phyloP scores from a whole-genome alignment of 169 alveolate genomes.

The Babesia caballi region DNA sequence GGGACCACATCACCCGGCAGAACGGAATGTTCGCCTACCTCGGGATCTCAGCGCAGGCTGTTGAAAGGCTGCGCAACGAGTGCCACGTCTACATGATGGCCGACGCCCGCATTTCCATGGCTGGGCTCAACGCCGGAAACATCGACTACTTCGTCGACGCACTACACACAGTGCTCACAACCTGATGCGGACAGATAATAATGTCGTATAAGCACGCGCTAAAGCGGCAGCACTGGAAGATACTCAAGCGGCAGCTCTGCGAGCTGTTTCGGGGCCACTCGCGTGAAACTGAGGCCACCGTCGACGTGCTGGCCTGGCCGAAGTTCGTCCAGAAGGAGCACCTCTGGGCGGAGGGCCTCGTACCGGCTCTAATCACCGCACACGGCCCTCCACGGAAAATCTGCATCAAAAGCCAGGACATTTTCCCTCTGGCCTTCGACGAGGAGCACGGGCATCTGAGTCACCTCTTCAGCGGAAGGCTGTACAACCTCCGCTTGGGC shows the following conservation, averaged over 20 bases:
- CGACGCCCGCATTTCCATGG: constrained; percentile 48
- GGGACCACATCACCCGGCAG: constrained; percentile 59
- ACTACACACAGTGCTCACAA: constrained; percentile 35
- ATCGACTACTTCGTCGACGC: constrained; percentile 46
- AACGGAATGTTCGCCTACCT: constrained; percentile 64
- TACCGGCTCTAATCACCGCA: constrained; percentile 73
- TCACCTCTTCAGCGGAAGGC: constrained; percentile 77
- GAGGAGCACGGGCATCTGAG: constrained; percentile 81
- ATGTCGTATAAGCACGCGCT: constrained; percentile 54
- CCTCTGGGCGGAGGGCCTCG: constrained; percentile 49
- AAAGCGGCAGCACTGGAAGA: constrained; percentile 55
- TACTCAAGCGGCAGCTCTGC: constrained; percentile 39
- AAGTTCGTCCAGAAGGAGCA: constrained; percentile 62
- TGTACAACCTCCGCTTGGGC: constrained; percentile 66
- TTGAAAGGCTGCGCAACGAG: constrained; percentile 18
- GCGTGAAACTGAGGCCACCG: constrained; percentile 43
- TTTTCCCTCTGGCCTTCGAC: constrained; percentile 79
- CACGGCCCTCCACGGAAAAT: constrained; percentile 67
- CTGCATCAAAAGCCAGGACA: constrained; percentile 54
- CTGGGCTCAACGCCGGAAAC: constrained; percentile 41
- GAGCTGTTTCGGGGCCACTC: constrained; percentile 34
- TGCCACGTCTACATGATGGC: constrained; percentile 54
- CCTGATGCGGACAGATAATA: not conserved
- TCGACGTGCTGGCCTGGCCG: constrained; percentile 57
- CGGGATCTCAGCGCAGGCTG: constrained; percentile 32